Conservation (phyloP, 108 stramenopile species). For the Asterionellopsis glacialis region DNA sequence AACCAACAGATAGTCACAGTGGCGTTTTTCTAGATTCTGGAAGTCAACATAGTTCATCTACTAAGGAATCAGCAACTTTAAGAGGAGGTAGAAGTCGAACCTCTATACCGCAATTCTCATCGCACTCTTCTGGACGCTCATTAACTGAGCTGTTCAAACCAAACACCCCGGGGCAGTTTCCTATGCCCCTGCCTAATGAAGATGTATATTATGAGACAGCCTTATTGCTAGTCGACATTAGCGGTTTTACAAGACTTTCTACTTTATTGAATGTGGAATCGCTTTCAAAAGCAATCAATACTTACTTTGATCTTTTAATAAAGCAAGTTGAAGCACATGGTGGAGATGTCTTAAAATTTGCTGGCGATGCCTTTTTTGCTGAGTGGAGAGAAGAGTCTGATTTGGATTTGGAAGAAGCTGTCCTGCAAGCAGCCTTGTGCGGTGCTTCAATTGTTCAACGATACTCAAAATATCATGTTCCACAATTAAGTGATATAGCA, state of each 20-base stretch:
- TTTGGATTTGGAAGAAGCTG: constrained; percentile 4
- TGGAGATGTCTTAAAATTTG: constrained; percentile 77
- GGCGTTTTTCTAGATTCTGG: too few species aligned
- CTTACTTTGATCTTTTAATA: constrained; percentile 74
- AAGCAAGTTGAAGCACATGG: constrained; percentile 47
- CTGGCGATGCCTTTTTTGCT: constrained; percentile 40
- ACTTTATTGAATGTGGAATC: constrained; percentile 60
- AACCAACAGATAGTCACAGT: too few species aligned
- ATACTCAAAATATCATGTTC: constrained; percentile 19
- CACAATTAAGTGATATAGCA: constrained; percentile 9
- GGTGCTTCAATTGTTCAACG: constrained; percentile 29
- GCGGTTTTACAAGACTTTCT: constrained; percentile 79
- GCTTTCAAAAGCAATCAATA: constrained; percentile 64
- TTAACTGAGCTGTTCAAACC: too few species aligned
- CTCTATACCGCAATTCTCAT: too few species aligned
- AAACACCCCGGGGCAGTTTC: too few species aligned
- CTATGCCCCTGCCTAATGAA: too few species aligned
- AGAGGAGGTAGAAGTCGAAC: too few species aligned
- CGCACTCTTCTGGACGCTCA: too few species aligned
- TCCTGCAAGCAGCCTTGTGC: constrained; percentile 19
- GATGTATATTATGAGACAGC: constrained; percentile 19
- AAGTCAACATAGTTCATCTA: too few species aligned
- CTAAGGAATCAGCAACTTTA: too few species aligned
- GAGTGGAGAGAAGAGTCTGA: constrained; percentile 32
- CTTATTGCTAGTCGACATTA: constrained; percentile 83